A percentile compares a stretch with the other conserved stretches of the same genome.
Evolutionary conservation across 23 red algal genomes (phyloP).

Genomic region (Gracilaria gracilis): DNA sequence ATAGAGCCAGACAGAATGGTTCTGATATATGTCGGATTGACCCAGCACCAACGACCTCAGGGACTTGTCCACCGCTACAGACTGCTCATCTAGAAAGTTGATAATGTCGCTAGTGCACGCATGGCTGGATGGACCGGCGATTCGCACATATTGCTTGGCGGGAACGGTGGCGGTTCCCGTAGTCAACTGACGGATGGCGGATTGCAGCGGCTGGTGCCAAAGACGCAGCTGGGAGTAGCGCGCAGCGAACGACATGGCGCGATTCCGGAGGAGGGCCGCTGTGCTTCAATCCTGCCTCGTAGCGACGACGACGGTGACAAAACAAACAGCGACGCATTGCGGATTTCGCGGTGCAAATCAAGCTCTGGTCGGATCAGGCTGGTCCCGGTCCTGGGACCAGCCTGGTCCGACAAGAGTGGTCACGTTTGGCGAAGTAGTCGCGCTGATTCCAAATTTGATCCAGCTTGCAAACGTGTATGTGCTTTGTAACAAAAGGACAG

Average conservation of each 20-base stretch:
- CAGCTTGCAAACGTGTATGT: no score
- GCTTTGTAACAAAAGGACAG: no score
- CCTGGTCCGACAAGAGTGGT: no score
- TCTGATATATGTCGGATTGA: slow-evolving; percentile 67
- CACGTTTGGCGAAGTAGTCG: no score
- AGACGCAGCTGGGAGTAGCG: background rate
- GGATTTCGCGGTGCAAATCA: no score
- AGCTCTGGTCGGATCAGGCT: no score
- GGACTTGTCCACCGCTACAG: background rate
- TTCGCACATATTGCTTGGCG: slow-evolving; percentile 47
- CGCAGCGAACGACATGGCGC: slow-evolving; percentile 3
- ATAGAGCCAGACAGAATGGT: slow-evolving; percentile 68
- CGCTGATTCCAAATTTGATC: no score
- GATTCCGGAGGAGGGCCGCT: background rate
- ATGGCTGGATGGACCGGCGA: slow-evolving; percentile 64
- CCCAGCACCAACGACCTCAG: slow-evolving; percentile 41
- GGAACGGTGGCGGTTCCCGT: background rate
- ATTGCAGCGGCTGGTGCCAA: slow-evolving; percentile 1
- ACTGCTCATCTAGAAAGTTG: slow-evolving; percentile 42
- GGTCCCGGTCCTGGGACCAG: no score
- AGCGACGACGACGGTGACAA: background rate
- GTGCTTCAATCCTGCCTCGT: background rate
- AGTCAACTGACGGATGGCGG: background rate
- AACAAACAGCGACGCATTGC: background rate
- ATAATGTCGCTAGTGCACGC: slow-evolving; percentile 30